These are phyloP conservation scores for Aspergillus sp. DNA, from an alignment of 2,329 filamentous ascomycete genomes.

Conservation along the genomic window DNA sequence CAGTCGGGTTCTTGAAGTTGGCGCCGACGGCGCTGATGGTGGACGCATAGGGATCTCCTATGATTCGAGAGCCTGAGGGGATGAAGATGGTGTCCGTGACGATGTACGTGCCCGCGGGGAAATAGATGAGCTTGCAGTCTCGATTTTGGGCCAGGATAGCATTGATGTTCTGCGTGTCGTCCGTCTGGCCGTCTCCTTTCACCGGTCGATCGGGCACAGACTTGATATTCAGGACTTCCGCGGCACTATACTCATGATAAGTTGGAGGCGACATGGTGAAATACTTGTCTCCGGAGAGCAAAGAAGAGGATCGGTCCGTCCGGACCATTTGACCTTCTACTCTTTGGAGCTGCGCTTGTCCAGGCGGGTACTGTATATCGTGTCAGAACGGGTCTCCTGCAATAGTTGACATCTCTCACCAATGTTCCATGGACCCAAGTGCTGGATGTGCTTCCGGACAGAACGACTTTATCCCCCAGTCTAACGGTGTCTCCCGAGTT, in stretches of 20 bases:
- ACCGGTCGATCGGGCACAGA: conserved; percentile 40
- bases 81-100: conserved; percentile 48
- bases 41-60: conserved; percentile 54
- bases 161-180: conserved; percentile 40
- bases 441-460: conserved; percentile 14
- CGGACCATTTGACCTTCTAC: conserved; percentile 27
- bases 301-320: conserved; percentile 26
- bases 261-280: conserved; percentile 43
- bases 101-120: conserved; percentile 56
- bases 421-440: conserved; percentile 37
- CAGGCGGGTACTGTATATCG: conserved; percentile 16
- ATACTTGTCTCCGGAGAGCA: conserved; percentile 37
- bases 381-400: neutral
- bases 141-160: conserved; percentile 31
- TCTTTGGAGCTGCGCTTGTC: conserved; percentile 17
- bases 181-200: conserved; percentile 42
- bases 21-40: conserved; percentile 49
- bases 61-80: conserved; percentile 50
- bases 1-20: conserved; percentile 43
- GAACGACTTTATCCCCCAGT: conserved; percentile 20
- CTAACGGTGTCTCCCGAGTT: conserved; percentile 27
- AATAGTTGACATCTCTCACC: conserved; percentile 10
- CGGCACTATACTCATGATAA: conserved; percentile 42
- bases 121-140: conserved; percentile 52
- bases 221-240: conserved; percentile 50